Base-by-base conservation (phyloP, 2,329 filamentous ascomycete species). In the Xylariales sp. region DNA sequence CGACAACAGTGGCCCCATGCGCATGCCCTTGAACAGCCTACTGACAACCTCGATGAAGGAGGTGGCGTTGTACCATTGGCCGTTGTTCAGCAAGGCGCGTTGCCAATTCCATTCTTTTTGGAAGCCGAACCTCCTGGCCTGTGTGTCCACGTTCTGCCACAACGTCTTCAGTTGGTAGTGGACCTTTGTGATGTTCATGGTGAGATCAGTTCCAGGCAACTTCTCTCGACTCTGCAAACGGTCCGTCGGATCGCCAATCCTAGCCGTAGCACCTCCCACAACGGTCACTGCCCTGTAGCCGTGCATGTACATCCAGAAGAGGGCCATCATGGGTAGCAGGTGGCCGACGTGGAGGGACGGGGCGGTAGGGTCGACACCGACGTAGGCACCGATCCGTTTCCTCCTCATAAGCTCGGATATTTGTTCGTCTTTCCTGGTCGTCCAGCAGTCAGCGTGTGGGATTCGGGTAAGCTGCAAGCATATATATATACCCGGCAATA, bases 1-100 rank as follows among this genome's bases (percentile, higher is more conserved):
- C 39, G 82, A 80, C 45, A 98, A 73, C 87, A 98, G 89, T 3
- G 89, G 77, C 1, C 91, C 89, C 38, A 98, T 67, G 44, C 91
- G 76, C 59, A 88, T 80, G 33, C 81, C 75, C 22, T 74, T 76
- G 3, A 89, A 93, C 21, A 96, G 68, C 43, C 82, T 74, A 57
- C 78, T 77, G 51, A 94, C 69, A 38, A 96, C 77, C 33, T 95
- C 86, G 36, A 88, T 70, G 32, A 95, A 70, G 1, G 80, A 73
- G 31, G 87, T 65, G 28, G 76, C 78, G 50, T 84, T 78, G 68
- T 90, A 80, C 93, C 93, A 98, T 37, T 73, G 71, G 48, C 80
- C 84, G 62, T 98, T 98, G 66, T 95, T 94, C 20, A 82, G 61
- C 27, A 96, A 55, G 16, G 76, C 77, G 41, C 81, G 77, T 48